Conservation (phyloP, 768 basidiomycete species). For the Tephrocybe rancida region DNA sequence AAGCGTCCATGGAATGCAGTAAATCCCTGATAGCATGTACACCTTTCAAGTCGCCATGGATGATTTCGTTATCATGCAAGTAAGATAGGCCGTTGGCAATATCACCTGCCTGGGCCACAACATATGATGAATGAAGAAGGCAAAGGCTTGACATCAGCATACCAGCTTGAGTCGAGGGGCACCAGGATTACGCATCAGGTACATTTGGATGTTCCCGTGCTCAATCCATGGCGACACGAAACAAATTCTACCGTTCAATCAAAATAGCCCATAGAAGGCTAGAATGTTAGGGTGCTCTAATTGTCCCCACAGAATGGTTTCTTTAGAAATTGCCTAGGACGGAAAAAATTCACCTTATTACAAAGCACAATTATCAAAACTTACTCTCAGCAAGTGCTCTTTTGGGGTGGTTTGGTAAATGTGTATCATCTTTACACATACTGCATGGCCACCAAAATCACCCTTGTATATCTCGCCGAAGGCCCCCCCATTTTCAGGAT, state of each 20-base stretch:
- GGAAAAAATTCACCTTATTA: background rate
- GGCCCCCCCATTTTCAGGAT: background rate
- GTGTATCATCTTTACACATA: conserved; percentile 5
- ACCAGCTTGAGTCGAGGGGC: too few relatives aligned
- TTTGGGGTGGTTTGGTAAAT: background rate
- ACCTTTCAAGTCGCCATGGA: too few relatives aligned
- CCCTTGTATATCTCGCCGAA: conserved; percentile 8
- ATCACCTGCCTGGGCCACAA: too few relatives aligned
- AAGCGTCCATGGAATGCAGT: too few relatives aligned
- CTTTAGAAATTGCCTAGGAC: conserved; percentile 9
- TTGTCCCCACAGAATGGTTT: conserved; percentile 15
- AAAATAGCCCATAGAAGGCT: conserved; percentile 34
- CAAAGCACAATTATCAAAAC: too few relatives aligned
- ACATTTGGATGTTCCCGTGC: conserved; percentile 28
- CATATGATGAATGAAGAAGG: too few relatives aligned
- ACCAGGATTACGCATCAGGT: background rate
- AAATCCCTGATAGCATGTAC: too few relatives aligned
- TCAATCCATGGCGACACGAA: too few relatives aligned
- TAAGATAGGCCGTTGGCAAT: too few relatives aligned
- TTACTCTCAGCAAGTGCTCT: background rate
- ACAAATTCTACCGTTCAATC: conserved; percentile 19
- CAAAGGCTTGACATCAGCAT: too few relatives aligned
- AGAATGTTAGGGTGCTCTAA: conserved; percentile 24
- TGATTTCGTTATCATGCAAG: too few relatives aligned
- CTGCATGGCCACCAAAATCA: background rate